Evolutionary conservation across 495 filamentous ascomycete genomes (phyloP).

Genomic region (Alectoria sarmentosa): DNA sequence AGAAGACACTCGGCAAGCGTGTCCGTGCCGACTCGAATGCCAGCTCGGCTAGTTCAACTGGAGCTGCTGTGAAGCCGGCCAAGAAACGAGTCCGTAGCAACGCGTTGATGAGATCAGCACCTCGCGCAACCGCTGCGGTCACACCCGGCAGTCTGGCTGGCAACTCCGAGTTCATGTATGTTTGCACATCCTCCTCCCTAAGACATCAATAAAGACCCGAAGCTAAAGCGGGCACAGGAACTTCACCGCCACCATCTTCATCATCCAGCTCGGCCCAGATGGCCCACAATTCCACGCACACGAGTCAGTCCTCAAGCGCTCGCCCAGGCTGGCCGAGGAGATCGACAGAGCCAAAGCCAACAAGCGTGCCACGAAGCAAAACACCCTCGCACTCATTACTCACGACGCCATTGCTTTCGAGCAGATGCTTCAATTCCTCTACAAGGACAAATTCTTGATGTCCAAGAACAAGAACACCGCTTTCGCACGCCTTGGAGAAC

Average conservation of each 20-base stretch:
- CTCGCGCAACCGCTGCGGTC: background rate
- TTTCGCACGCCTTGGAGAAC: constrained; percentile 2
- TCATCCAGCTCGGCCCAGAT: constrained; percentile 11
- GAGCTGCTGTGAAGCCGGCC: background rate
- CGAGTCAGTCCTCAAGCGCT: constrained; percentile 13
- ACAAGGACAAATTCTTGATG: constrained; percentile 16
- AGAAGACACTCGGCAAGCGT: background rate
- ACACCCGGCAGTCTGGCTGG: background rate
- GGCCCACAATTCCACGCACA: constrained; percentile 11
- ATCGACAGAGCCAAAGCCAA: constrained; percentile 14
- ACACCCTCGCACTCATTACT: constrained; percentile 9
- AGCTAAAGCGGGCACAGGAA: constrained; percentile 5
- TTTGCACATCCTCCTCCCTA: background rate
- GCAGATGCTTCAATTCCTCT: constrained; percentile 20
- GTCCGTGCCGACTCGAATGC: background rate
- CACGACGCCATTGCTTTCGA: constrained; percentile 17
- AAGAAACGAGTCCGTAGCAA: background rate
- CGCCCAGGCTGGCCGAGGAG: constrained; percentile 3
- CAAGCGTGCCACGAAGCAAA: constrained; percentile 1
- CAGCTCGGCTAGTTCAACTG: background rate
- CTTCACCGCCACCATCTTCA: constrained; percentile 16
- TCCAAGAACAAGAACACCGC: background rate
- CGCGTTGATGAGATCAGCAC: constrained; percentile 2
- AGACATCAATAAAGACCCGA: background rate
- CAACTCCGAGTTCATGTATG: background rate